Conservation (phyloP, 2,329 filamentous ascomycete genomes). For the Fusarium pseudoanthophilum region DNA sequence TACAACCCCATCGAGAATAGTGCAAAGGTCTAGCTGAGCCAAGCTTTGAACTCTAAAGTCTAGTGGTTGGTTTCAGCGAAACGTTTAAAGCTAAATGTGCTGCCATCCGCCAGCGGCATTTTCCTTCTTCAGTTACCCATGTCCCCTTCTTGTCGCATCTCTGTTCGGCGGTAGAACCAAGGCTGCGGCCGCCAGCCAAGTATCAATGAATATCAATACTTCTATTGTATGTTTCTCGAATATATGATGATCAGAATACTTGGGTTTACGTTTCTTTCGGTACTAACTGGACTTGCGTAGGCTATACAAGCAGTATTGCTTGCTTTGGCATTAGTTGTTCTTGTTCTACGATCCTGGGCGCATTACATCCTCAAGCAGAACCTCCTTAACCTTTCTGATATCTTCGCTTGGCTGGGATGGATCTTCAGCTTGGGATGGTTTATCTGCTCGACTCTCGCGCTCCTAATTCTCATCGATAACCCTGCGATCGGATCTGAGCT, state of each 20-base stretch:
- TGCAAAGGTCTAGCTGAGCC: background rate
- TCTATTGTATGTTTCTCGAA: background rate
- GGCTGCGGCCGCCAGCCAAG: background rate
- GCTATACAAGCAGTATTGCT: slow-evolving; percentile 8
- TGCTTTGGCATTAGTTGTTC: background rate
- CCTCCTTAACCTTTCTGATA: background rate
- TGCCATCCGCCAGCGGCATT: background rate
- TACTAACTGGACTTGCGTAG: background rate
- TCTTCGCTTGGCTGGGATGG: slow-evolving; percentile 14
- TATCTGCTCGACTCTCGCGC: slow-evolving; percentile 18
- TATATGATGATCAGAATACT: no score
- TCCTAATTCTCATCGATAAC: slow-evolving; percentile 6
- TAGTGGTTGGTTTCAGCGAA: background rate
- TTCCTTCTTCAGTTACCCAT: background rate
- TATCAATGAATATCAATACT: background rate
- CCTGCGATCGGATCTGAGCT: slow-evolving; percentile 2
- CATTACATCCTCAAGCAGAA: background rate
- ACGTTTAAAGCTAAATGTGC: background rate
- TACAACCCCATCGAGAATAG: background rate
- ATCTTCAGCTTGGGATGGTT: slow-evolving; percentile 20
- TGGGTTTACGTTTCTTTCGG: no score
- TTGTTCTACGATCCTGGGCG: slow-evolving; percentile 2
- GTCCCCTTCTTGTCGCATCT: background rate
- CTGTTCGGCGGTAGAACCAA: background rate
- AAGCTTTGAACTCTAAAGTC: background rate